Base-by-base conservation (phyloP, 2,329 filamentous ascomycete species). In the Knoxdaviesia capensis region DNA sequence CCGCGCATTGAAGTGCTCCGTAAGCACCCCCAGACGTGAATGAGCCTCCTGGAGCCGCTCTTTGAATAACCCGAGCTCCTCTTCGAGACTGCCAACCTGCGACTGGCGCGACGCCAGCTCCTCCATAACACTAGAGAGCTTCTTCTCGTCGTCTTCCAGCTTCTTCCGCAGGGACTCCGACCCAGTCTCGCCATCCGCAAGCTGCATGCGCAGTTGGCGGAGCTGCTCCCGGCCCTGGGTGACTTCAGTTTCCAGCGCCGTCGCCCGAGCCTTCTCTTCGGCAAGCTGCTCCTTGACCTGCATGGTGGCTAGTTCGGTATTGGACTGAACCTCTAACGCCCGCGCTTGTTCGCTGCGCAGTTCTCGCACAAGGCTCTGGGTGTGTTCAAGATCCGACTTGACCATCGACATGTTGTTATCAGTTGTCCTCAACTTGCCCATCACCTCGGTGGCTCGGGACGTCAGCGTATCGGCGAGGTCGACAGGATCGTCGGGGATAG, bases 101-200 rank as follows among this genome's bases (percentile, higher is more conserved):
- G 80, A 80, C 50, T 82, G 77, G n/a, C 76, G 71, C 42, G 79
- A 74, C 3, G 79, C 77, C 20, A 93, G 65, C 51, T 84, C 74
- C 49, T 83, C 73, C 2, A 74, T 71, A 31, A 93, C 60, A 8
- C 65, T 67, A 28, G 70, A 69, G 4, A 83, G 71, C 56, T 76
- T 82, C 44, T 64, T 66, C 56, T 93, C 84, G 51, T 86, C 79
- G 44, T 84, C 80, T 36, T 78, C 74, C 4, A 92, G 66, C 43
- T 77, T 73, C 57, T 78, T 79, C 43, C 81, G 76, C 43, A 94
- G 61, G 31, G 74, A 76, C 56, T 87, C 83, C 0, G 84, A 86
- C 5, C 85, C 85, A 3, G 77, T 86, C 56, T 90, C 84, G 10
- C 84, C 86, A 48, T 87, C 80, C 1, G 80, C 74, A 53, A 93